phyloP scores from a whole-genome alignment of 2,329 filamentous ascomycete species.

The Penicillium sp. region DNA sequence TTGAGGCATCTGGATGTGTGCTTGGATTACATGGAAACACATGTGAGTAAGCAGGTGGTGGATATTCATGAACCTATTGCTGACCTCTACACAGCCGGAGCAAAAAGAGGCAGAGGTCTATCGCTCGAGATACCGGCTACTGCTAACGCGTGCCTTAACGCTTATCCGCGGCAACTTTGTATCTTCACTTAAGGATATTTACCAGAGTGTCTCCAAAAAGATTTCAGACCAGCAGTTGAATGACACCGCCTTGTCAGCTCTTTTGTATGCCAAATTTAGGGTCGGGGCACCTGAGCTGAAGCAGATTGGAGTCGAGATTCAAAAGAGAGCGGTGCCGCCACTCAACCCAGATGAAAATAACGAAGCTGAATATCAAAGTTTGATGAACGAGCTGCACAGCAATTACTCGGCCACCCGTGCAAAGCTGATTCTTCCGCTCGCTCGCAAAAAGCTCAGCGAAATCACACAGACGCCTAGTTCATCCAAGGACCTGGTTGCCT shows the following conservation, averaged over 20 bases:
- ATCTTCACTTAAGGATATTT: conserved; percentile 60
- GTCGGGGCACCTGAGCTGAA: conserved; percentile 65
- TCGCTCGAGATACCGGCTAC: conserved; percentile 77
- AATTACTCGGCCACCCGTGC: conserved; percentile 60
- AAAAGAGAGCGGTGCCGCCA: conserved; percentile 62
- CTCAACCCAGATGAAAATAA: conserved; percentile 57
- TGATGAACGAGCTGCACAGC: conserved; percentile 64
- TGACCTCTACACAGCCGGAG: conserved; percentile 55
- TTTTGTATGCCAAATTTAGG: conserved; percentile 69
- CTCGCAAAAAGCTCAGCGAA: conserved; percentile 58
- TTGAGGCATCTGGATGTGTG: conserved; percentile 83
- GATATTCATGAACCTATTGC: background rate
- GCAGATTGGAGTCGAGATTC: conserved; percentile 64
- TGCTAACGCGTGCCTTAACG: conserved; percentile 68
- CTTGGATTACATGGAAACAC: conserved; percentile 84
- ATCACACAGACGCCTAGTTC: conserved; percentile 59
- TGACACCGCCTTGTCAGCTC: conserved; percentile 68
- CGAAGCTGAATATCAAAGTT: conserved; percentile 63
- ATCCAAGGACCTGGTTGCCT: conserved; percentile 62
- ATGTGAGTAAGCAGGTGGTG: conserved; percentile 54
- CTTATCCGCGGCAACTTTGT: conserved; percentile 67
- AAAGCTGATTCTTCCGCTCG: conserved; percentile 59
- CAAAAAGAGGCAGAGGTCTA: conserved; percentile 89
- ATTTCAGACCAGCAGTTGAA: conserved; percentile 67
- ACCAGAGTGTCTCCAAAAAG: conserved; percentile 60